Base-by-base conservation (phyloP, 2,329 filamentous ascomycete species). In the Pochonia chlamydosporia region DNA sequence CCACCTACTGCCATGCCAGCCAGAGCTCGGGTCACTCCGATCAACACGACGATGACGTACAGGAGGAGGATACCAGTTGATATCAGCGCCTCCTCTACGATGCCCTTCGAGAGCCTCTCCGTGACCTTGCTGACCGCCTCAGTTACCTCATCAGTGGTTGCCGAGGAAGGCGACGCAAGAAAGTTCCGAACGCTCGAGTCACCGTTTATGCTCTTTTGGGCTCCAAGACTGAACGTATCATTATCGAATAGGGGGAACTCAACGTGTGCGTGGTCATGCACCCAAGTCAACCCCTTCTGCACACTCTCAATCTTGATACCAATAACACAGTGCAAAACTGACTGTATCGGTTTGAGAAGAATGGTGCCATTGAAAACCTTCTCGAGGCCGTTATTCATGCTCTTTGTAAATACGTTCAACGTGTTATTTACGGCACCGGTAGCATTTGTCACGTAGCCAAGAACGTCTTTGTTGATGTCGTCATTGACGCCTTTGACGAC, bases 281-380 rank as follows among this genome's bases (percentile, higher is more conserved):
- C 87, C 92, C 92, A 99, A 1, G 88, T 95, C n/a, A 97, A 75
- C 11, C 87, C 93, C 60, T 87, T 85, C 64, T 97, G 82, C 54
- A 99, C 81, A 20, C 83, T 79, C 55, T 87, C 82, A 52, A 97
- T 77, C 72, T 97, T 97, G 60, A 95, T 75, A 7, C 85, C 82
- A 54, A 97, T 81, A n/a, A 97, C 75, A 61, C 93, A 97, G 61
- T 88, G 79, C 52, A 96, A 77, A 28, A 96, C 81, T 37, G 88
- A 85, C 59, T 82, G 75, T 59, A 96, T 84, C 0, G 90, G 87
- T 24, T 84, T 79, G 54, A 89, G 79, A 37, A 96, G 82, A 36
- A 91, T 69, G 0, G 92, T 96, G 40, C 82, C 84, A 43, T 89
- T 88, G 63, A 97, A 96, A 3, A 86, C 88, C 0, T 70, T 71